Percentiles rank a stretch among this genome's conserved stretches.
phyloP scores from a whole-genome alignment of 441 rosid genomes.

The Populus hybrid region DNA sequence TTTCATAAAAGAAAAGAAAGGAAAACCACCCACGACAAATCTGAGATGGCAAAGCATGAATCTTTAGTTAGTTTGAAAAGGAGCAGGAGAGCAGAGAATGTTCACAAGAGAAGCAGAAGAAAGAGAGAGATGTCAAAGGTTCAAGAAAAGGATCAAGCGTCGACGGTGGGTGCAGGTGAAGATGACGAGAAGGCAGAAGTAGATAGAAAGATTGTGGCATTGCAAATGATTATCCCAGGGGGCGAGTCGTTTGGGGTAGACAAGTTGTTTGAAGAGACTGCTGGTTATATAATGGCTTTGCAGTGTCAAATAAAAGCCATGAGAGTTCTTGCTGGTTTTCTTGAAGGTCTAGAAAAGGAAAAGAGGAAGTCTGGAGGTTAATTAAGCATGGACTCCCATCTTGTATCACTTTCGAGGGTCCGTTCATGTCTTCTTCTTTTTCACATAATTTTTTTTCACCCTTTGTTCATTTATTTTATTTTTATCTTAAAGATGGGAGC shows the following conservation, averaged over 20 bases:
- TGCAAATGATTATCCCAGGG: conserved; percentile 75
- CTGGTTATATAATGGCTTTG: conserved; percentile 54
- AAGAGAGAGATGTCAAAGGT: conserved; percentile 18
- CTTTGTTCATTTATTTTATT: background rate
- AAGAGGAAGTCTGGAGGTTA: conserved; percentile 56
- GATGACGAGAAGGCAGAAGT: conserved; percentile 39
- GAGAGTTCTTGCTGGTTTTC: conserved; percentile 43
- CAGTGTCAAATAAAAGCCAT: conserved; percentile 62
- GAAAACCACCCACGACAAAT: conserved; percentile 7
- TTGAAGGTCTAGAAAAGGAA: conserved; percentile 48
- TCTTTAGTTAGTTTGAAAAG: conserved; percentile 23
- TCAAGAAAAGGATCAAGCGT: background rate
- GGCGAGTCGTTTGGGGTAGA: conserved; percentile 50
- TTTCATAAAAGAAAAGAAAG: conserved; percentile 2
- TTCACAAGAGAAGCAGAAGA: conserved; percentile 14
- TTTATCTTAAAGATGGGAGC: background rate
- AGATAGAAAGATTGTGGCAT: conserved; percentile 51
- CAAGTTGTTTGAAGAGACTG: conserved; percentile 63
- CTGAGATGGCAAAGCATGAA: conserved; percentile 19
- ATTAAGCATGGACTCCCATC: background rate
- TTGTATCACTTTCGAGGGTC: background rate
- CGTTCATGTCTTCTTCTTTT: background rate
- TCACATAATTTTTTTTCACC: background rate
- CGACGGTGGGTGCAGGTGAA: conserved; percentile 6
- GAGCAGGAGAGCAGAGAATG: background rate